Evolutionary conservation across 176 grass and related monocot genomes (phyloP).

Genomic region (Microstegium vimineum): DNA sequence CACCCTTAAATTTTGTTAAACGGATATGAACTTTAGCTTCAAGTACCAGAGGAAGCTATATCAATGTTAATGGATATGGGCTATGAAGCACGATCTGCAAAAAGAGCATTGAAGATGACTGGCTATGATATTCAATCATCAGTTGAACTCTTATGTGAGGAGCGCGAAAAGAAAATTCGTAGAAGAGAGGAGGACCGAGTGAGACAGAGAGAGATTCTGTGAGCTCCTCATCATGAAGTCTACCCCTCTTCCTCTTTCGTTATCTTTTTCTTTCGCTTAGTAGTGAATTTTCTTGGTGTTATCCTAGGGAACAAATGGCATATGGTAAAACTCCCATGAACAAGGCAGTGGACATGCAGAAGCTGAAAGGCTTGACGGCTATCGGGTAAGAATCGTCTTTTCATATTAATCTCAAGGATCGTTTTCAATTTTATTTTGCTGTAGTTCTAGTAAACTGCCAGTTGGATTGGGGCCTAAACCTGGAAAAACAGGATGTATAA

Average conservation of each 20-base stretch:
- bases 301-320: conserved; percentile 64
- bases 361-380: conserved; percentile 59
- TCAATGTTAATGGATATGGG: conserved; percentile 81
- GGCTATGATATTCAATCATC: conserved; percentile 83
- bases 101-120: conserved; percentile 85
- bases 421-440: not conserved
- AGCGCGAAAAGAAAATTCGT: conserved; percentile 62
- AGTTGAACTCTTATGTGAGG: conserved; percentile 80
- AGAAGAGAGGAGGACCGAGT: conserved; percentile 52
- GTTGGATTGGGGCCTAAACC: not conserved
- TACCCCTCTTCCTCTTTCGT: not conserved
- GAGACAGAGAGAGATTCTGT: conserved; percentile 67
- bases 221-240: conserved; percentile 25
- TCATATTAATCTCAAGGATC: not conserved
- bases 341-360: conserved; percentile 81
- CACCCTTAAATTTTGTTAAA: conserved; percentile 12
- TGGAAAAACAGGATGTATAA: conserved; percentile 8
- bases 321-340: conserved; percentile 78
- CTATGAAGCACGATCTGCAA: conserved; percentile 61
- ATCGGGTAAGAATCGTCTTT: conserved; percentile 59
- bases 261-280: not conserved
- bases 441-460: not conserved
- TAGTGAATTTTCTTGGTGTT: conserved; percentile 9
- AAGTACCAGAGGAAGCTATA: conserved; percentile 97
- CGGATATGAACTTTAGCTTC: conserved; percentile 53